Base-by-base conservation (phyloP, 805 yeast species). In the Yarrowia deformans region DNA sequence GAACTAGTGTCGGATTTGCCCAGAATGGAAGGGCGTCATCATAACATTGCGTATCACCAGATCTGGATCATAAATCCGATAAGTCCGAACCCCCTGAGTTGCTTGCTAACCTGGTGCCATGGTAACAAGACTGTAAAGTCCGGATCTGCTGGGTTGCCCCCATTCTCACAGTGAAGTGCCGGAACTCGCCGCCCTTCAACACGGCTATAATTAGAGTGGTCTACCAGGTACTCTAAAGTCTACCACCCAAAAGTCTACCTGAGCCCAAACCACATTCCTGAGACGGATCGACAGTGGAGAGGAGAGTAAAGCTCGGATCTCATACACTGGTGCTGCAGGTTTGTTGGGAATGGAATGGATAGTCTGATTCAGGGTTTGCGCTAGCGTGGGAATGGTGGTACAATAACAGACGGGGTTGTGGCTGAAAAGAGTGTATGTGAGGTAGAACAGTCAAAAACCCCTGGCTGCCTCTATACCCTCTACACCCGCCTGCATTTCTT, bases 191-290 rank as follows among this genome's bases (percentile, higher is more conserved):
- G 34, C n/a, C 58, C 13, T 23, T 23, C 29, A 23, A 39, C 58
- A 54, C 43, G 58, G 43, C 43, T 54, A 54, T 54, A 54, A 54
- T 54, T 54, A 19, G 60, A 37, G 45, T 37, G 45, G 58, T 35
- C 29, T 54, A 54, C 10, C 12, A 10, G 13, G 29, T 3, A n/a
- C n/a, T n/a, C 48, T 18, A n/a, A 23, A 23, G 29, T 14, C 13
- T 13, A 14, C 16, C 16, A 14, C 42, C 18, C n/a, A n/a, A 43
- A 43, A 43, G 29, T 18, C 49, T 18, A 8, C 13, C 46, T 46
- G 40, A 7, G 8, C 9, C 13, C 9, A 39, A 39, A 10, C 18
- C 42, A 54, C 60, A 54, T 54, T 54, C 60, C 60, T 54, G 45
- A 19, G 19, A 39, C 19, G 29, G 60, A 54, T 54, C 60, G 39